Evolutionary conservation across 352 stramenopile genomes (phyloP).

Genomic region (Elongisporangium prolatum): DNA sequence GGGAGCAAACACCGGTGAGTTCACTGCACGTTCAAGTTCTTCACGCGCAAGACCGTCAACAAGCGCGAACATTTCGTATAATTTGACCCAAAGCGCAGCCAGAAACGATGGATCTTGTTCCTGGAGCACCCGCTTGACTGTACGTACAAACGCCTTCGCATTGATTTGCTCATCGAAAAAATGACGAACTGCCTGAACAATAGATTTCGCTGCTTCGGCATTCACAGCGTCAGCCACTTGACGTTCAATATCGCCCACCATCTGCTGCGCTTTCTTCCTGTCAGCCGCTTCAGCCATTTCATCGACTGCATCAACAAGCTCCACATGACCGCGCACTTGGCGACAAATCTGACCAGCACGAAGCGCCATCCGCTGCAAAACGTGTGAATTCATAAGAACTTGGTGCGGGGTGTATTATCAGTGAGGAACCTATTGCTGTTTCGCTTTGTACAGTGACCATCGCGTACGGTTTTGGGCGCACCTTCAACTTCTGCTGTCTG

Average conservation of each 20-base stretch:
- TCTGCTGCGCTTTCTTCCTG: conserved; percentile 18
- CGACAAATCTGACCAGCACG: conserved; percentile 34
- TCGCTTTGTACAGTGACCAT: too few species aligned
- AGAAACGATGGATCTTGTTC: conserved; percentile 9
- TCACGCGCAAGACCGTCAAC: conserved; percentile 31
- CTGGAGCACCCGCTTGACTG: conserved; percentile 13
- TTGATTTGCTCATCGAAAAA: conserved; percentile 61
- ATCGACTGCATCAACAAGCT: conserved; percentile 29
- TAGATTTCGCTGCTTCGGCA: conserved; percentile 9
- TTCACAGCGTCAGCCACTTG: conserved; percentile 15
- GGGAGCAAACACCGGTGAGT: conserved; percentile 21
- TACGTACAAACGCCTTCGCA: conserved; percentile 31
- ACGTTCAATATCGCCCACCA: conserved; percentile 25
- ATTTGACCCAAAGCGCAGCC: conserved; percentile 18
- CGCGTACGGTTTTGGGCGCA: too few species aligned
- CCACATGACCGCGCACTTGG: conserved; percentile 48
- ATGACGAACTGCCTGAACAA: conserved; percentile 37
- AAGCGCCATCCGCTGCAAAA: conserved; percentile 24
- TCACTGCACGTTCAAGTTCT: conserved; percentile 19
- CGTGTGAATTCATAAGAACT: too few species aligned
- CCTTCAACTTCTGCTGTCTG: too few species aligned
- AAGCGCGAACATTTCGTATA: conserved; percentile 38
- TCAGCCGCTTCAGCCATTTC: conserved; percentile 14
- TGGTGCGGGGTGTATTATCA: too few species aligned
- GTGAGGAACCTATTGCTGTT: too few species aligned